These are phyloP conservation scores for Apophysomyces ossiformis DNA, from an alignment of 371 early-diverging fungal genomes.

Conservation along the genomic window DNA sequence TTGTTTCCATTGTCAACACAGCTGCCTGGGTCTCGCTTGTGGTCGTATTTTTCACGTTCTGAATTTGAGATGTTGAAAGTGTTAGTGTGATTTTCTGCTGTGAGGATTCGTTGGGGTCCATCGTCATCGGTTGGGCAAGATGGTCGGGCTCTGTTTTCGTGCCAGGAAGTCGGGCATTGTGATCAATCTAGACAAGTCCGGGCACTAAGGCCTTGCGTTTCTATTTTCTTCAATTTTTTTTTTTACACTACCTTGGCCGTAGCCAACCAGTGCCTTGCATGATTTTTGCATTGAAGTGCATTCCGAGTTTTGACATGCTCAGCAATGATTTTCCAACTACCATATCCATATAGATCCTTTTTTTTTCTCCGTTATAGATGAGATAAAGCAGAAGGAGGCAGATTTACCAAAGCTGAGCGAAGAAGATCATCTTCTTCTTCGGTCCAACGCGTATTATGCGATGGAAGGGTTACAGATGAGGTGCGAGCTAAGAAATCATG, in stretches of 20 bases:
- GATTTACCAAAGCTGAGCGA: slow-evolving; percentile 51
- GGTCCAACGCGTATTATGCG: slow-evolving; percentile 68
- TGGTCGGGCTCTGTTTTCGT: background rate
- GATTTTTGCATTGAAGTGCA: slow-evolving; percentile 71
- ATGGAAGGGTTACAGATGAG: slow-evolving; percentile 63
- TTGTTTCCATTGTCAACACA: background rate
- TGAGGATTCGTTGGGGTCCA: background rate
- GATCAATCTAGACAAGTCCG: background rate
- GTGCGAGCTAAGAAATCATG: slow-evolving; percentile 14
- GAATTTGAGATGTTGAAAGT: too few species aligned
- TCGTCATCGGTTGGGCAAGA: background rate
- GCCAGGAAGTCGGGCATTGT: background rate
- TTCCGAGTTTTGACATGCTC: slow-evolving; percentile 61
- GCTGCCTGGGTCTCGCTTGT: background rate
- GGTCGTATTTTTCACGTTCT: background rate
- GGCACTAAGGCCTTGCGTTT: background rate
- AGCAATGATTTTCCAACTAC: slow-evolving; percentile 70
- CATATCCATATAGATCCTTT: slow-evolving; percentile 62
- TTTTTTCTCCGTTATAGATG: background rate
- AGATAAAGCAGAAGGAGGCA: background rate
- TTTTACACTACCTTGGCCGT: slow-evolving; percentile 1
- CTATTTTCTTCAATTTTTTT: background rate
- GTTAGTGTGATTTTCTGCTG: too few species aligned
- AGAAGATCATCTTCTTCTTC: slow-evolving; percentile 48
- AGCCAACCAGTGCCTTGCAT: slow-evolving; percentile 61